phyloP scores from a whole-genome alignment of 306 rosid genomes.

The Castanea crenata region DNA sequence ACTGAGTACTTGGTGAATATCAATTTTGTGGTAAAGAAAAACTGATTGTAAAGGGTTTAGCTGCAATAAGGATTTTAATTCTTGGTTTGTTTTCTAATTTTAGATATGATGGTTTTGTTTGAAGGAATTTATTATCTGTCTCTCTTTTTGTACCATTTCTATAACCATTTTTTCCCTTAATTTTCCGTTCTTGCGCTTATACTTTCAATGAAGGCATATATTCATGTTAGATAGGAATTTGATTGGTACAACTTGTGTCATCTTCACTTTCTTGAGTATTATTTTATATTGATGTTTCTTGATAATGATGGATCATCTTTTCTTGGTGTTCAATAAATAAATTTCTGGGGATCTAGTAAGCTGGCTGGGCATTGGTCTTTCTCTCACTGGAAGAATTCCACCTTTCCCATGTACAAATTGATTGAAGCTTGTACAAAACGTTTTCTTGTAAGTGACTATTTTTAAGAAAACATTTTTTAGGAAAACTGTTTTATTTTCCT shows the following conservation, averaged over 20 bases:
- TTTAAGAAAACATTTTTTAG: too few relatives aligned
- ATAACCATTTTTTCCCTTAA: constrained; percentile 20
- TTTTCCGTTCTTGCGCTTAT: constrained; percentile 25
- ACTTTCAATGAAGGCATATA: constrained; percentile 12
- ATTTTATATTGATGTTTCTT: not conserved
- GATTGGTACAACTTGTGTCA: not conserved
- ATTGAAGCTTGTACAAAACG: too few relatives aligned
- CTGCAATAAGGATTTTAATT: constrained; percentile 62
- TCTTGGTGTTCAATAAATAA: too few relatives aligned
- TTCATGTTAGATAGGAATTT: not conserved
- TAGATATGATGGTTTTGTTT: constrained; percentile 57
- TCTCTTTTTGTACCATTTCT: constrained; percentile 23
- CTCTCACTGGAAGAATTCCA: too few relatives aligned
- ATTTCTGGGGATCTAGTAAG: too few relatives aligned
- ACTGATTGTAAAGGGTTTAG: constrained; percentile 91
- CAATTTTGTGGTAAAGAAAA: constrained; percentile 79
- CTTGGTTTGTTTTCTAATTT: constrained; percentile 53
- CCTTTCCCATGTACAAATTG: too few relatives aligned
- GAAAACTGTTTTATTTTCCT: too few relatives aligned
- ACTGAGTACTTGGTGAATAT: constrained; percentile 47
- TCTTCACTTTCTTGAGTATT: not conserved
- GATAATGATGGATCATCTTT: not conserved
- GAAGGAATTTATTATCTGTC: constrained; percentile 30
- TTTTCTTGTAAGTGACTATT: too few relatives aligned
- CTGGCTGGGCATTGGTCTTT: too few relatives aligned